Conservation (phyloP, 2,329 filamentous ascomycete genomes). For the Diplodia sapinea region DNA sequence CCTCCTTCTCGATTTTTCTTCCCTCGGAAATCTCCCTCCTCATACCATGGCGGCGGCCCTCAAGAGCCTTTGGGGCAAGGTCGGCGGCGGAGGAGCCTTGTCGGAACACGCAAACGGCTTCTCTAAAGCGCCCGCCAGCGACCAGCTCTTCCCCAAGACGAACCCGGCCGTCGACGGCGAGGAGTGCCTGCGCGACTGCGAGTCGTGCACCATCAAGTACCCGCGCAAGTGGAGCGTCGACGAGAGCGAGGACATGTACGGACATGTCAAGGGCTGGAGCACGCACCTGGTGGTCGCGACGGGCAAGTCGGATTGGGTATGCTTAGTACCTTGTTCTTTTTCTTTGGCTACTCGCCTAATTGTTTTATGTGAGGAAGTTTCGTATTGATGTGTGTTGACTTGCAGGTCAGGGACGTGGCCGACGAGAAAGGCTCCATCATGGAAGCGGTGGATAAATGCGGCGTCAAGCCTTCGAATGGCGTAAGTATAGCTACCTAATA, state of each 20-base stretch:
- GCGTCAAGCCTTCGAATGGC: slow-evolving; percentile 68
- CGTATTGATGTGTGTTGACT: slow-evolving; percentile 32
- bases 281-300: slow-evolving; percentile 92
- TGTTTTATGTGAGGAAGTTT: slow-evolving; percentile 59
- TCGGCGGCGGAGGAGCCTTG: slow-evolving; percentile 6
- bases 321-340: slow-evolving; percentile 41
- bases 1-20: background rate
- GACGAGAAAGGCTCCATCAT: slow-evolving; percentile 76
- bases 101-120: slow-evolving; percentile 39
- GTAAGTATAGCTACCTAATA: slow-evolving; percentile 54
- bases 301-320: slow-evolving; percentile 94
- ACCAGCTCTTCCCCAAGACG: slow-evolving; percentile 74
- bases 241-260: slow-evolving; percentile 78
- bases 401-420: slow-evolving; percentile 45
- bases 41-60: slow-evolving; percentile 43
- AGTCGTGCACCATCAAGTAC: slow-evolving; percentile 77
- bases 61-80: slow-evolving; percentile 42
- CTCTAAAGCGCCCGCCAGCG: slow-evolving; percentile 36
- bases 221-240: slow-evolving; percentile 77
- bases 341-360: slow-evolving; percentile 40
- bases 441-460: slow-evolving; percentile 58
- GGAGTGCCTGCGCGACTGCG: slow-evolving; percentile 87
- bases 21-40: background rate
- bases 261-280: slow-evolving; percentile 82
- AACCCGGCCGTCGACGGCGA: slow-evolving; percentile 81